Evolutionary conservation across 2,329 filamentous ascomycete genomes (phyloP).

Genomic region (Beauveria bassiana): DNA sequence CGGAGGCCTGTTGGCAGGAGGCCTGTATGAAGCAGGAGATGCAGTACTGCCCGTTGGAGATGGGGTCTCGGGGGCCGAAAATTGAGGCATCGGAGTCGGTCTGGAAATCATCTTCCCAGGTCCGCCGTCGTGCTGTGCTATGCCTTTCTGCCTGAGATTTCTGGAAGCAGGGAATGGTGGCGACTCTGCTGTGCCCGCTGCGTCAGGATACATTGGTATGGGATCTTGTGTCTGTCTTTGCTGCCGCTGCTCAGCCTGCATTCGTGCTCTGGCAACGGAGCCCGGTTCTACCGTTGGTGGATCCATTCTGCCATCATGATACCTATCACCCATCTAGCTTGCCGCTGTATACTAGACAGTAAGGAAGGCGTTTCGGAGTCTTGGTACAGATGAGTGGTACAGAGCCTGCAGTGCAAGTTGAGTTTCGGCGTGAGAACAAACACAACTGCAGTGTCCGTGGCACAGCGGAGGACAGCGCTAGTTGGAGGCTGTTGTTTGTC

Average conservation of each 20-base stretch:
- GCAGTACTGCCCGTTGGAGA: slow-evolving; percentile 23
- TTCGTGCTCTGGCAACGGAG: slow-evolving; percentile 9
- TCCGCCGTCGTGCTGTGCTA: slow-evolving; percentile 2
- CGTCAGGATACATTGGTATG: slow-evolving; percentile 3
- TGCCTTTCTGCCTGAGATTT: slow-evolving; percentile 10
- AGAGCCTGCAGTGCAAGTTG: background rate
- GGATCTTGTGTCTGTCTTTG: slow-evolving; percentile 13
- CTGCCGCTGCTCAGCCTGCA: background rate
- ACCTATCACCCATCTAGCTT: slow-evolving; percentile 7
- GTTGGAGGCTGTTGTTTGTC: background rate
- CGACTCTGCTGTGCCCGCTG: background rate
- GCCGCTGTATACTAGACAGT: background rate
- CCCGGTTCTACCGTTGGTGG: background rate
- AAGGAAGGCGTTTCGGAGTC: background rate
- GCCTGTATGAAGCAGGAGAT: slow-evolving; percentile 38
- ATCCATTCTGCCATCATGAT: slow-evolving; percentile 10
- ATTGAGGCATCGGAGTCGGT: slow-evolving; percentile 45
- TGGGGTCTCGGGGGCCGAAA: slow-evolving; percentile 40
- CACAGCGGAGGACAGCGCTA: background rate
- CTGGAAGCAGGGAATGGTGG: slow-evolving; percentile 9
- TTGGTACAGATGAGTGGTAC: background rate
- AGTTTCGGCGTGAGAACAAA: background rate
- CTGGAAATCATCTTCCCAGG: slow-evolving; percentile 41
- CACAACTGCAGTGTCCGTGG: background rate
- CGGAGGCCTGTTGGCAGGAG: slow-evolving; percentile 41